Evolutionary conservation across 2,329 filamentous ascomycete genomes (phyloP), one percentile per base, ranked within the genome.

Genomic region (Alternaria solani): DNA sequence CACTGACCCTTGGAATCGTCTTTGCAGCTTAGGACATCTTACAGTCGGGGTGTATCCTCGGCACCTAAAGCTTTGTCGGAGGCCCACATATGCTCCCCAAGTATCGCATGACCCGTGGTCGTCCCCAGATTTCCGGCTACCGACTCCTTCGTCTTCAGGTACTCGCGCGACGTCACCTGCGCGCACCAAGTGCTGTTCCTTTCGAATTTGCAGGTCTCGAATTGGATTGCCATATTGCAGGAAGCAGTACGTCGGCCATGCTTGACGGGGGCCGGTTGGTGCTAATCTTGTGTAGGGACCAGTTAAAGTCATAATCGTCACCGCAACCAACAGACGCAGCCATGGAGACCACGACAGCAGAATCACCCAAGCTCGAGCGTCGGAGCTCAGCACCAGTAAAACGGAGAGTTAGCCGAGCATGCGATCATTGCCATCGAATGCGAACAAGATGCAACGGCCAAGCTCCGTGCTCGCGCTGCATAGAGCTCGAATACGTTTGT

Each of bases 341-440:
- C 20, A 76, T 76, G 74, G 75, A 76, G 51, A 46, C 67, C 38
- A 59, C 66, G 38, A 60, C 69, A n/a, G 57, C 64, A 34, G 72
- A 75, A 7, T 57, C 68, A 42, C 55, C 61, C 39, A 76, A 74
- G 58, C 66, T 71, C n/a, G 74, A 78, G 55, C 75, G 75, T 16
- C 72, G 69, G 62, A 65, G 63, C 55, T 75, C 88, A 14, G 89
- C 87, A 1, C 88, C 91, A 28, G 90, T 96, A 56, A 87, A 94
- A 71, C 88, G 93, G 66, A 88, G 94, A 75, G 97, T 97, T 74
- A 97, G 92, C 80, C 87, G 94, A 71, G 94, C 94, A 16, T 97
- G 94, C 81, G 94, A 97, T 79, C 94, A 97, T 79, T 97, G 94
- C 81, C 97, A 97, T 78, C 94, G 97, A 78, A 85, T 97, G 69